Evolutionary conservation across 2,329 filamentous ascomycete genomes (phyloP).

Genomic region (Grosmannia huntii): DNA sequence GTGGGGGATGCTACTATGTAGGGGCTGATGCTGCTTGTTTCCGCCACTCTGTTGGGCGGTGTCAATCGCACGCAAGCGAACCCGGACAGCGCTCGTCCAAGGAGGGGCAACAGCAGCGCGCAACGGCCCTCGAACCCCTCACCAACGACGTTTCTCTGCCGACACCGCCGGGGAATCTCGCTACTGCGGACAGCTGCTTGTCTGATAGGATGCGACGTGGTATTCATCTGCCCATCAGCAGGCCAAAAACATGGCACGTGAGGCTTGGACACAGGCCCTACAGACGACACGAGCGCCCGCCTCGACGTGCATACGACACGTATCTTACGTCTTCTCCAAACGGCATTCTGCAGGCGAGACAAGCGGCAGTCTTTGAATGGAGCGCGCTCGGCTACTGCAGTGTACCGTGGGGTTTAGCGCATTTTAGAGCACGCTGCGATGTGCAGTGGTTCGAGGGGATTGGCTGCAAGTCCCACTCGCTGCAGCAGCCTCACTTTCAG

Average conservation of each 20-base stretch:
- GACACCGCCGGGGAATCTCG: background rate
- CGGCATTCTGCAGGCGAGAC: background rate
- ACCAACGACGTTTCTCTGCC: background rate
- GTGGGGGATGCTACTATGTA: background rate
- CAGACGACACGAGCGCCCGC: background rate
- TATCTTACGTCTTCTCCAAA: background rate
- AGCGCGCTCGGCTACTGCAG: background rate
- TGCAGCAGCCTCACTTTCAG: constrained; percentile 6
- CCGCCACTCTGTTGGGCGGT: background rate
- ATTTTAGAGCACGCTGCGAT: constrained; percentile 8
- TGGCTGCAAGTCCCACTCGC: background rate
- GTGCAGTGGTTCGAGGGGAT: background rate
- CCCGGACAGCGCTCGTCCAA: background rate
- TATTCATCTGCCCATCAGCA: background rate
- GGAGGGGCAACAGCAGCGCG: background rate
- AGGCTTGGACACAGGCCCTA: background rate
- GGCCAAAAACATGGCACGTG: background rate
- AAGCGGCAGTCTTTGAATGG: background rate
- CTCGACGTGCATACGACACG: constrained; percentile 3
- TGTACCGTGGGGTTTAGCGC: constrained; percentile 3
- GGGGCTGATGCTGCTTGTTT: background rate
- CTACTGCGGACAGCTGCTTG: background rate
- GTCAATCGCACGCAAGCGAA: background rate
- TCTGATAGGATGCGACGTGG: background rate
- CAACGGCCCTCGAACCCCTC: constrained; percentile 2